phyloP scores from a whole-genome alignment of 1,284 basidiomycete genomes.

The Omphalotus olearius region DNA sequence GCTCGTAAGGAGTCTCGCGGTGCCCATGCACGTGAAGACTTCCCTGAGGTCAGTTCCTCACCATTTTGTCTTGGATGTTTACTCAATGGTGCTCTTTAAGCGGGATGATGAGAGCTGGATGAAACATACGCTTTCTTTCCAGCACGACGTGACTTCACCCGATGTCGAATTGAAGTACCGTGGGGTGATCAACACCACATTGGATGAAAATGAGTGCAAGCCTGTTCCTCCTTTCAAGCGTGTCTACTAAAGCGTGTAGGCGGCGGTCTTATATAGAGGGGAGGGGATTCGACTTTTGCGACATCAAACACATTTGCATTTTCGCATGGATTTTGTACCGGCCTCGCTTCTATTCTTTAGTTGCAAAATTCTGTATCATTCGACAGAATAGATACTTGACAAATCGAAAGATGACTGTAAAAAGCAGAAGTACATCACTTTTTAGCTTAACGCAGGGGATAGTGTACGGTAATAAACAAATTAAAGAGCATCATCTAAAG shows the following conservation, averaged over 20 bases:
- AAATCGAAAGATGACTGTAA: not conserved
- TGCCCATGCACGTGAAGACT: slow-evolving; percentile 97
- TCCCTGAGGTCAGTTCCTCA: slow-evolving; percentile 58
- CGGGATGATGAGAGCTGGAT: slow-evolving; percentile 91
- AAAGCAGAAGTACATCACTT: not conserved
- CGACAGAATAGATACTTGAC: too few species aligned
- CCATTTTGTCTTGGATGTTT: not conserved
- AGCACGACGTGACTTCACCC: slow-evolving; percentile 67
- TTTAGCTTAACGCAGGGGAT: not conserved
- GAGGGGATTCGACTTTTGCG: too few species aligned
- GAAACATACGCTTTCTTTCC: slow-evolving; percentile 92
- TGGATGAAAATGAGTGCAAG: slow-evolving; percentile 97
- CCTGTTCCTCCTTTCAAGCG: slow-evolving; percentile 85
- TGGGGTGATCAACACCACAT: slow-evolving; percentile 77
- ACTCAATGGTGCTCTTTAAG: slow-evolving; percentile 30
- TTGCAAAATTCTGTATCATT: slow-evolving; percentile 1
- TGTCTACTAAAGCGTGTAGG: slow-evolving; percentile 53
- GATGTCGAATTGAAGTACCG: slow-evolving; percentile 92
- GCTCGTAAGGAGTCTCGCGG: slow-evolving; percentile 97
- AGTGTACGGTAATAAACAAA: slow-evolving; percentile 5
- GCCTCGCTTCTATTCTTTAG: not conserved
- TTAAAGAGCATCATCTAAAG: slow-evolving; percentile 40
- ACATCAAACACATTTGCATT: too few species aligned
- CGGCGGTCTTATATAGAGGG: not conserved
- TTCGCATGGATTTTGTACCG: not conserved